Evolutionary conservation across 2,329 filamentous ascomycete genomes (phyloP), one percentile per base, ranked within the genome.

Genomic region (Pestalotiopsis sp.): DNA sequence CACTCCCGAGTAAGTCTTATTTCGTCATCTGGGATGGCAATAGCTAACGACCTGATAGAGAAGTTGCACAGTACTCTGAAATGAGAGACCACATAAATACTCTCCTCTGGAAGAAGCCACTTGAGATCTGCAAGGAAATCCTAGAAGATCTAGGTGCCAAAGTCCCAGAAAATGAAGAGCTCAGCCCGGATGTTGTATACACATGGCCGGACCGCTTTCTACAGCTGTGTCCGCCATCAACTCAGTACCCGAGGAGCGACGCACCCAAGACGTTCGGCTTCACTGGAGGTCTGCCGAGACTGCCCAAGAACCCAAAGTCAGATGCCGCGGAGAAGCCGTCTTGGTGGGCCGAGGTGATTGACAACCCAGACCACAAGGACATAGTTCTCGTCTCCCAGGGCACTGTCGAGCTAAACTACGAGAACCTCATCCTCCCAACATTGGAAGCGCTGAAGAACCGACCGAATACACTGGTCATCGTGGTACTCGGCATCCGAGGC

Each of bases 371-470:
- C 7, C 60, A 39, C 0, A 78, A 78, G 66, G 78, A 78, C 23
- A 75, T 83, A 13, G 70, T 82, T 17, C 73, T 78, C 41, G 79
- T 82, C 6, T 79, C 75, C 25, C 80, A 81, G 67, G 80, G 81
- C 0, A 80, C 79, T 5, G 67, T 80, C 0, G 73, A 73, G 4
- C 66, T 75, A 23, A 68, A 78, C 31, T 75, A 74, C 36, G 70
- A 74, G 13, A 74, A 81, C 12, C 71, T 82, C 3, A 75, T 79
- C 17, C 70, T 81, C 9, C 80, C 81, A 2, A 79, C 80, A 0
- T 72, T 82, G 25, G 72, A 77, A 38, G 80, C 76, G 1, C 71
- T 82, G 38, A 74, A 75, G 14, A 73, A 78, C 62, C 72, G 76
- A 1, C 71, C 76, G 3, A 77, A 82, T 67, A 71, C 79, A 2